Percentiles rank a stretch among this genome's conserved stretches.
Evolutionary conservation across 2,329 filamentous ascomycete species (phyloP).

Genomic region (Parastagonospora nodorum): DNA sequence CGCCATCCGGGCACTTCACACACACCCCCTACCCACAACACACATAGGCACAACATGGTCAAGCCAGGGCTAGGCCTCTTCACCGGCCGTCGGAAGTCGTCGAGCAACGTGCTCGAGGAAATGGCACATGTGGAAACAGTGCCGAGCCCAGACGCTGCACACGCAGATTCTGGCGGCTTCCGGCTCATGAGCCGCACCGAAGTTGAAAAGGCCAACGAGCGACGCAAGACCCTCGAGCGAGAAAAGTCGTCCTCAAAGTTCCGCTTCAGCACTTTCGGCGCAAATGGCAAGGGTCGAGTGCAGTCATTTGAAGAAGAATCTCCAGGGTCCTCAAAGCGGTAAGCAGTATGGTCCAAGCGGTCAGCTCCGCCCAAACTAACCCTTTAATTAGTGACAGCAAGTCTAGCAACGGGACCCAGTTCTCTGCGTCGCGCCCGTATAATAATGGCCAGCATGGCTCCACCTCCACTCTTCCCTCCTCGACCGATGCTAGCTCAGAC

Average conservation of each 20-base stretch:
- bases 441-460: constrained; percentile 44
- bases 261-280: constrained; percentile 41
- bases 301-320: constrained; percentile 45
- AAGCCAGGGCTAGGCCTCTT: constrained; percentile 41
- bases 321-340: constrained; percentile 44
- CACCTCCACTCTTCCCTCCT: constrained; percentile 48
- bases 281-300: constrained; percentile 37
- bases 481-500: constrained; percentile 43
- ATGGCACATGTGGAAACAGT: constrained; percentile 11
- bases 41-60: constrained; percentile 24
- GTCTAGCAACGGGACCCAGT: constrained; percentile 47
- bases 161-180: constrained; percentile 35
- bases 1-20: constrained; percentile 24
- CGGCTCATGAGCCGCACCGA: constrained; percentile 42
- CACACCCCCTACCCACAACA: constrained; percentile 5
- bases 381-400: constrained; percentile 45
- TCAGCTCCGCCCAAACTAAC: constrained; percentile 34
- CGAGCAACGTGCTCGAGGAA: constrained; percentile 43
- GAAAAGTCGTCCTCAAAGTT: constrained; percentile 40
- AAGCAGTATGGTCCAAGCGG: constrained; percentile 26
- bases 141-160: constrained; percentile 27
- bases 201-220: constrained; percentile 32
- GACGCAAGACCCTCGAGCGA: constrained; percentile 35
- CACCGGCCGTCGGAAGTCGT: constrained; percentile 44
- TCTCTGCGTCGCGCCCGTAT: constrained; percentile 41